Percentiles rank a stretch among this genome's conserved stretches.
These are phyloP conservation scores for Lavandula angustifolia DNA, from an alignment of 257 asterid species.

Conservation along the genomic window DNA sequence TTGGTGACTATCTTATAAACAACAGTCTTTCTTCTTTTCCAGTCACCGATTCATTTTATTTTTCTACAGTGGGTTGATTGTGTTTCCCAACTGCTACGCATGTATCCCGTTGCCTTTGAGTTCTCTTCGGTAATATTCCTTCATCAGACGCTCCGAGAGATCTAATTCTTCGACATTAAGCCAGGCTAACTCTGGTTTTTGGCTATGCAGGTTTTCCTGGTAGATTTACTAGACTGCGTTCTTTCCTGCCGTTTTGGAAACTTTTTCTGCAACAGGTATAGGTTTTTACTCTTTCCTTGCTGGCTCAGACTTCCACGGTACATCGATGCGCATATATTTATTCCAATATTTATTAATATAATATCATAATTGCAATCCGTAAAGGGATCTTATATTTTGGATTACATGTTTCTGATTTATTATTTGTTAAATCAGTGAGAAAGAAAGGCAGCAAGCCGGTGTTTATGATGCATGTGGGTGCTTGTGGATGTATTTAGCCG, in stretches of 20 bases:
- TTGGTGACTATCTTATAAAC: not conserved
- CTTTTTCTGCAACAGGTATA: slow-evolving; percentile 94
- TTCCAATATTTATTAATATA: not conserved
- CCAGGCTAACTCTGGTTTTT: slow-evolving; percentile 16
- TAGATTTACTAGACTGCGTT: slow-evolving; percentile 79
- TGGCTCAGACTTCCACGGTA: slow-evolving; percentile 13
- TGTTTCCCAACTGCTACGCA: slow-evolving; percentile 80
- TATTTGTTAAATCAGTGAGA: slow-evolving; percentile 58
- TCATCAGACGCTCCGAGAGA: slow-evolving; percentile 15
- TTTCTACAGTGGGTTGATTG: slow-evolving; percentile 91
- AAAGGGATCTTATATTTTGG: not conserved
- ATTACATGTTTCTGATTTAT: slow-evolving; percentile 5
- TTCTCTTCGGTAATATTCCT: slow-evolving; percentile 80
- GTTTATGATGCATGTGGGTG: slow-evolving; percentile 81
- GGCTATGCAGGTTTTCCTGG: slow-evolving; percentile 76
- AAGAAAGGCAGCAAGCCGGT: slow-evolving; percentile 92
- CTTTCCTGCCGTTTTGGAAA: slow-evolving; percentile 94
- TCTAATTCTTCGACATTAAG: slow-evolving; percentile 22
- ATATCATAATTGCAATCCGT: not conserved
- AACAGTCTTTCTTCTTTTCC: not conserved
- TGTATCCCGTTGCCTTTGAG: slow-evolving; percentile 94
- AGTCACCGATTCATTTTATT: slow-evolving; percentile 25
- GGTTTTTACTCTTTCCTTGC: slow-evolving; percentile 27
- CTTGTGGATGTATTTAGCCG: slow-evolving; percentile 84
- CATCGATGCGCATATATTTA: not conserved